Evolutionary conservation across 345 rosid species (phyloP).

Genomic region (Eutrema japonicum): DNA sequence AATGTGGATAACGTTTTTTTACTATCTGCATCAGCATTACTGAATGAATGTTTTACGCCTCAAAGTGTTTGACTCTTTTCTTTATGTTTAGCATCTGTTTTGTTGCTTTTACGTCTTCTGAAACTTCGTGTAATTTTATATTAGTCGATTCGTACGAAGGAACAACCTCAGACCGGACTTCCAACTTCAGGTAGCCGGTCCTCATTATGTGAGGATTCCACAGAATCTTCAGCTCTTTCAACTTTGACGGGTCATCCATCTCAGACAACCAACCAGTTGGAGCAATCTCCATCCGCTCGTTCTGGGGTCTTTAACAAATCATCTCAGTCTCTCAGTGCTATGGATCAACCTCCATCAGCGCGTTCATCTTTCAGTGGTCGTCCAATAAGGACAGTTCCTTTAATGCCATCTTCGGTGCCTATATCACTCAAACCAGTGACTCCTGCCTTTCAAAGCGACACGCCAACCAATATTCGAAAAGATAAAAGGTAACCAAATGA

Average conservation of each 20-base stretch:
- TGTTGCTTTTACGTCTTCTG: conserved; percentile 11
- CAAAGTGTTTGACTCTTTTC: conserved; percentile 14
- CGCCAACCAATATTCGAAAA: conserved; percentile 49
- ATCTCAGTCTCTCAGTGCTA: conserved; percentile 44
- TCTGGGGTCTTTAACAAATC: conserved; percentile 44
- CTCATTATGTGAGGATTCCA: conserved; percentile 40
- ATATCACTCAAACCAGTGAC: conserved; percentile 65
- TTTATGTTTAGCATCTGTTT: neutral
- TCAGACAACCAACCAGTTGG: conserved; percentile 50
- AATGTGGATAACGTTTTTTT: neutral
- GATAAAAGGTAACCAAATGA: conserved; percentile 58
- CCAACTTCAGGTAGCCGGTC: conserved; percentile 50
- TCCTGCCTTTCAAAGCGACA: conserved; percentile 47
- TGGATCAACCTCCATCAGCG: conserved; percentile 62
- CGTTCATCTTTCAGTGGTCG: conserved; percentile 55
- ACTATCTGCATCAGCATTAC: conserved; percentile 14
- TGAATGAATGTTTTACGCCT: neutral
- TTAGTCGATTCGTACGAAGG: conserved; percentile 71
- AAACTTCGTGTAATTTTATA: conserved; percentile 31
- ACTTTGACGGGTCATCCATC: conserved; percentile 45
- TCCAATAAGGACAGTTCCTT: conserved; percentile 51
- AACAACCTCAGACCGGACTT: conserved; percentile 55
- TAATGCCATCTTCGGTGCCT: conserved; percentile 59
- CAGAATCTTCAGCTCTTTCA: conserved; percentile 48
- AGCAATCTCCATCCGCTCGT: conserved; percentile 53